These are phyloP conservation scores for Lycium barbarum DNA, from an alignment of 257 asterid genomes.

Conservation along the genomic window DNA sequence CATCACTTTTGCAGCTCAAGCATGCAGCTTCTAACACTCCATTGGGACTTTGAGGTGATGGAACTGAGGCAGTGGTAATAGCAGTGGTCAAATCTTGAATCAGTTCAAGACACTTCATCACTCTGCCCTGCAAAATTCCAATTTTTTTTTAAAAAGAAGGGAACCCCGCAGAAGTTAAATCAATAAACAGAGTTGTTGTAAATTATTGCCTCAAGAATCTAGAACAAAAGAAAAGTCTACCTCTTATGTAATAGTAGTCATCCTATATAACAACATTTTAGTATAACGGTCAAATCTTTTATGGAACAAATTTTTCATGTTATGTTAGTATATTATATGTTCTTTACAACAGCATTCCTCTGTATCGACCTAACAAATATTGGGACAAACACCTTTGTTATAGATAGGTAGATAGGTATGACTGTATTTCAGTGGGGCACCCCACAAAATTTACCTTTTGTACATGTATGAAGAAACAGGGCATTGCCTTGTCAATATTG, in stretches of 20 bases:
- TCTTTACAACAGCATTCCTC: too few relatives aligned
- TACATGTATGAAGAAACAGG: slow-evolving; percentile 43
- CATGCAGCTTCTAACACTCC: slow-evolving; percentile 73
- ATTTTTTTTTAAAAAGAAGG: neutral
- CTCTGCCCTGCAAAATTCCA: slow-evolving; percentile 59
- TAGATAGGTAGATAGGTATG: neutral
- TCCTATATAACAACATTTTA: neutral
- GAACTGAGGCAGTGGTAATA: slow-evolving; percentile 32
- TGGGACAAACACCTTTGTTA: neutral
- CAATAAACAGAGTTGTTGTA: neutral
- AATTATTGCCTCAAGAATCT: neutral
- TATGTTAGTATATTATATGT: neutral
- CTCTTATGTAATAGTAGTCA: neutral
- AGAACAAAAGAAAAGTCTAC: neutral
- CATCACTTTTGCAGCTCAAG: slow-evolving; percentile 68
- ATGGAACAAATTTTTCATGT: neutral
- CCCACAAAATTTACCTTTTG: slow-evolving; percentile 58
- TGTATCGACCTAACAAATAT: neutral
- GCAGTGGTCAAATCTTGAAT: slow-evolving; percentile 55
- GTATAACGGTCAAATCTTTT: neutral
- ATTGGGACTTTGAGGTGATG: slow-evolving; percentile 58
- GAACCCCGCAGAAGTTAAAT: neutral
- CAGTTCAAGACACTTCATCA: slow-evolving; percentile 63
- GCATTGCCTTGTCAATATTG: slow-evolving; percentile 56
- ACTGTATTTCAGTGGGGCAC: slow-evolving; percentile 35